Evolutionary conservation across 208 protist genomes (phyloP).

Genomic region (Acanthamoeba pearcei): DNA sequence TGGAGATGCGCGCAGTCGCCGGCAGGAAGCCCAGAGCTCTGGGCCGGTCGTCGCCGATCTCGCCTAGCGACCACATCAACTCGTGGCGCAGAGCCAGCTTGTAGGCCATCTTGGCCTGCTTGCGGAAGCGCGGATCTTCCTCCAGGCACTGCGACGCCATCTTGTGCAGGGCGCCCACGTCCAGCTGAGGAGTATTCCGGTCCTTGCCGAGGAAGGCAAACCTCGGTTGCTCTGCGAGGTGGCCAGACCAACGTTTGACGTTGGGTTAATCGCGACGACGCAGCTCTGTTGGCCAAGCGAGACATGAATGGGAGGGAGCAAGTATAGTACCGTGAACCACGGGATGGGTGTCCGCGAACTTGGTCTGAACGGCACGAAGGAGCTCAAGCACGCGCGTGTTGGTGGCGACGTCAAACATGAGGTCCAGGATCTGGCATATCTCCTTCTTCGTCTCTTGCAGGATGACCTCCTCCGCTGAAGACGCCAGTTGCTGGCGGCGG

Average conservation of each 20-base stretch:
- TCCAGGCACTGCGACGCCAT: not conserved
- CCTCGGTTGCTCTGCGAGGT: not conserved
- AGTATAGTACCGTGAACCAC: not conserved
- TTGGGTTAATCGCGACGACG: no score
- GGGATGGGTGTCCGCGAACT: not conserved
- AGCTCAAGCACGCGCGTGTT: slow-evolving; percentile 59
- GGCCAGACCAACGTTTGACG: no score
- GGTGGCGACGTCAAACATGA: slow-evolving; percentile 69
- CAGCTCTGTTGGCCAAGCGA: no score
- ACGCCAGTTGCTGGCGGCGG: not conserved
- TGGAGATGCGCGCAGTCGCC: not conserved
- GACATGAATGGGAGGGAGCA: no score
- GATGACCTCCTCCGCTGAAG: not conserved
- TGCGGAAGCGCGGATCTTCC: not conserved
- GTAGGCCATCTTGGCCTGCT: slow-evolving; percentile 11
- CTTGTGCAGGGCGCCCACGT: not conserved
- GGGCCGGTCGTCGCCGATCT: not conserved
- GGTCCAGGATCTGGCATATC: slow-evolving; percentile 50
- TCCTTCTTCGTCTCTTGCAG: slow-evolving; percentile 55
- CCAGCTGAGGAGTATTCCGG: not conserved
- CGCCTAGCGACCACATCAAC: not conserved
- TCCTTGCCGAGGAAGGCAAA: not conserved
- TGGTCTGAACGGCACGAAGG: slow-evolving; percentile 5
- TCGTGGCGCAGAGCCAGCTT: slow-evolving; percentile 60
- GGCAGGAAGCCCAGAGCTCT: not conserved